Percentiles rank a stretch among this genome's conserved stretches.
phyloP scores from a whole-genome alignment of 139 green algal species.

The Monoraphidium neglectum region DNA sequence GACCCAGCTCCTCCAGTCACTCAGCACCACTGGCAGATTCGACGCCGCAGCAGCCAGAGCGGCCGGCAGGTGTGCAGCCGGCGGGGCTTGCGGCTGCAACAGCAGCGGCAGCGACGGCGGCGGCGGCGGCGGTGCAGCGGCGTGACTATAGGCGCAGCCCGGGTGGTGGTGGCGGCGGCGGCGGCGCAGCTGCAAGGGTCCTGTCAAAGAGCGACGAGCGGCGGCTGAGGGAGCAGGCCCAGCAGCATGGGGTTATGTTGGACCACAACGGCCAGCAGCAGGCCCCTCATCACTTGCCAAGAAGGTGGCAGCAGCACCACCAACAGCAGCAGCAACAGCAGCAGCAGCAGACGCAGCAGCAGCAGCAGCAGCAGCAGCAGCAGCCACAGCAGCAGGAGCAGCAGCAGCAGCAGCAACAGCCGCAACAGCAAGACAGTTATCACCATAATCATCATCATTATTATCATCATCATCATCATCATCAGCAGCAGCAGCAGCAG shows the following conservation, averaged over 20 bases:
- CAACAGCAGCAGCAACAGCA: conserved; percentile 11
- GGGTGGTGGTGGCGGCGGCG: background rate
- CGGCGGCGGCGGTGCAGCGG: background rate
- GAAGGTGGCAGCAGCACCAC: conserved; percentile 1
- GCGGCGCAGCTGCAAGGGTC: background rate
- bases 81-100: no score
- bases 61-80: no score
- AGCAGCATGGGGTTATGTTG: background rate
- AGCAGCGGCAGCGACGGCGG: no score
- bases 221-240: conserved; percentile 4
- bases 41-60: no score
- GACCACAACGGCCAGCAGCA: no score
- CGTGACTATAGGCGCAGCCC: background rate
- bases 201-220: conserved; percentile 5
- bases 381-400: background rate
- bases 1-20: no score
- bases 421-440: conserved; percentile 7
- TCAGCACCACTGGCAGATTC: no score
- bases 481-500: background rate
- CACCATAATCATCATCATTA: background rate
- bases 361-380: background rate
- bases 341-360: background rate
- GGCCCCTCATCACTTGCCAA: no score
- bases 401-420: background rate
- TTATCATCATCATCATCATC: background rate